Percentiles rank a stretch among this genome's conserved stretches.
These are phyloP conservation scores for Angophora floribunda DNA, from an alignment of 345 rosid species.

Conservation along the genomic window DNA sequence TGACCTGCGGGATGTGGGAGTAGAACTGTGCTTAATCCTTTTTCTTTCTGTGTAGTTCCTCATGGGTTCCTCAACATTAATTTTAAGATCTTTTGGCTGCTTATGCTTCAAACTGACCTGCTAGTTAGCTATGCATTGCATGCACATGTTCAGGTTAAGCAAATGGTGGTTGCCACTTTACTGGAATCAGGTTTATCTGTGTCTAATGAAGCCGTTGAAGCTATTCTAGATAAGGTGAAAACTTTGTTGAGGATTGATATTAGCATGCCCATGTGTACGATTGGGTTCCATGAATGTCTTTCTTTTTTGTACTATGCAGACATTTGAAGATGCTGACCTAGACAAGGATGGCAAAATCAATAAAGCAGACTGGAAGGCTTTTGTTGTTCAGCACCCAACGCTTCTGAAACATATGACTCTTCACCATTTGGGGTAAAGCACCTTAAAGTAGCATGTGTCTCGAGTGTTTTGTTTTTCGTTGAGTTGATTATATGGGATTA, in stretches of 20 bases:
- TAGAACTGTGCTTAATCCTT: not conserved
- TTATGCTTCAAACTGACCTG: not conserved
- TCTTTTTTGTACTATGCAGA: constrained; percentile 12
- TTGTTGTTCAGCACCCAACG: constrained; percentile 31
- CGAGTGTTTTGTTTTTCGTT: not conserved
- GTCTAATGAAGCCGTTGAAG: constrained; percentile 70
- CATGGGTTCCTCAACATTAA: not conserved
- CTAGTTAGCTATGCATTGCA: not conserved
- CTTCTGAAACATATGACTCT: constrained; percentile 58
- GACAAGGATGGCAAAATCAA: constrained; percentile 50
- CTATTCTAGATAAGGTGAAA: constrained; percentile 72
- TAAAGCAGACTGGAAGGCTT: constrained; percentile 41
- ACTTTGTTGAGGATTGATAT: not conserved
- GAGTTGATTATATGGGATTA: not conserved
- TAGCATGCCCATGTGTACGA: not conserved
- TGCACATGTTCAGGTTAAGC: constrained; percentile 37
- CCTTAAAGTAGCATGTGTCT: not conserved
- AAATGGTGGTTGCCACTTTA: constrained; percentile 93
- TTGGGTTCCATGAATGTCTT: not conserved
- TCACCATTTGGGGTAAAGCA: constrained; percentile 32
- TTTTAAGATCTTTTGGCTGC: not conserved
- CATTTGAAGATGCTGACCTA: constrained; percentile 42
- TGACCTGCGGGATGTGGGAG: too few species aligned
- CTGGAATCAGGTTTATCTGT: constrained; percentile 87
- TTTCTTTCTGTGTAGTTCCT: not conserved